Conservation (phyloP, 177 flowering plant genomes). For the Vitis hybrid region DNA sequence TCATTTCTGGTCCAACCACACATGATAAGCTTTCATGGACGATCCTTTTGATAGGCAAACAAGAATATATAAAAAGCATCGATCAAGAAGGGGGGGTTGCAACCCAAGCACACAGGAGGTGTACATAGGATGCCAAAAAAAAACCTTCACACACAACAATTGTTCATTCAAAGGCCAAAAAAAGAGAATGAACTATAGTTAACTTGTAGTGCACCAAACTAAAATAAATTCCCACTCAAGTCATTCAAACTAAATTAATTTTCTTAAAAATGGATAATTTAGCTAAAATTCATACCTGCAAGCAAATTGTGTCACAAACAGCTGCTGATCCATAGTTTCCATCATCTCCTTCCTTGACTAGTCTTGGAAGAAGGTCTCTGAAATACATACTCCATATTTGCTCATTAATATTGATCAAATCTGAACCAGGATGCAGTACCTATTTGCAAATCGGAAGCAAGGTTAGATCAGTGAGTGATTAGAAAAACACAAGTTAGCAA, state of each 20-base stretch:
- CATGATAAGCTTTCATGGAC: too few species aligned
- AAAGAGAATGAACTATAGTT: background rate
- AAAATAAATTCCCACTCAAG: background rate
- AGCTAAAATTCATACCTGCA: slow-evolving; percentile 62
- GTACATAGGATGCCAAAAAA: too few species aligned
- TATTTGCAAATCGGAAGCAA: slow-evolving; percentile 26
- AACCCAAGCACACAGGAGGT: too few species aligned
- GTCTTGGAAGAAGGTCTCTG: slow-evolving; percentile 68
- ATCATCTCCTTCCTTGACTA: slow-evolving; percentile 86
- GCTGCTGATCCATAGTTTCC: slow-evolving; percentile 93
- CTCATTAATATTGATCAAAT: slow-evolving; percentile 76
- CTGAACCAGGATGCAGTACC: slow-evolving; percentile 83
- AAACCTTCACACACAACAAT: background rate
- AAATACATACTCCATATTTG: slow-evolving; percentile 88
- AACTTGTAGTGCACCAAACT: background rate
- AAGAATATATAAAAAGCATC: too few species aligned
- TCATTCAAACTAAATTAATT: background rate
- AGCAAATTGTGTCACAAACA: slow-evolving; percentile 83
- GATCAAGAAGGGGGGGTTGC: too few species aligned
- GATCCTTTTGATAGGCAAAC: too few species aligned
- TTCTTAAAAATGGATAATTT: background rate
- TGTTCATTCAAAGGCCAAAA: background rate
- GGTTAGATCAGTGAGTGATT: background rate
- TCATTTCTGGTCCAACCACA: too few species aligned
- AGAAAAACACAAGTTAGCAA: slow-evolving; percentile 1